Base-by-base conservation (phyloP, 2,329 filamentous ascomycete genomes). In the Botrytis medusae region DNA sequence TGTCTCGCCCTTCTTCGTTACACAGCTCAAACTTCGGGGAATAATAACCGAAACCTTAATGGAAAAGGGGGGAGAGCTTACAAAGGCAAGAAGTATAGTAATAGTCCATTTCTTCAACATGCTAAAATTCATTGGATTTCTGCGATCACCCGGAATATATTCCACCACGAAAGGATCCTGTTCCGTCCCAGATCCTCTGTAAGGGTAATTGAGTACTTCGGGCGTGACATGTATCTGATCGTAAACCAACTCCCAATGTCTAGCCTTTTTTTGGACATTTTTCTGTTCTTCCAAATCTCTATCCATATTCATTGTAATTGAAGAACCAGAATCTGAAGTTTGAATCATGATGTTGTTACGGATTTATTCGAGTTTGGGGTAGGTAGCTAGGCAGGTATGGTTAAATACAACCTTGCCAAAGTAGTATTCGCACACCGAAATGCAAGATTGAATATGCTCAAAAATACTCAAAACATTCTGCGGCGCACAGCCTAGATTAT, bases 221-320 rank as follows among this genome's bases (percentile, higher is more conserved):
- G 82, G 81, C 0, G 84, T 86, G 63, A 87, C 79, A 44, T 81
- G 81, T 42, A 83, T 83, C 74, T 86, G 85, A 74, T 86, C 83
- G 29, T 81, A 74, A 29, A 87, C 82, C 67, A 86, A 77, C 60
- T 83, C 79, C 81, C 82, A 86, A 77, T 82, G 78, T 25, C 74
- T 62, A 34, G 76, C 74, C 32, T 69, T 74, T 54, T 77, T 74
- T 65, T 73, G 75, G 2, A 32, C 63, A 18, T 42, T 37, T 61
- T 74, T 75, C 67, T 75, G 77, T 62, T 74, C 72, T 57, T 79
- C 77, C 20, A 77, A 40, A 72, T 76, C 77, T 48, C 63, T 68
- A 34, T 73, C 72, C 42, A 72, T 59, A 42, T 74, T 75, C 18
- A 57, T 63, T 37, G 71, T 44, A 9, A 72, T 74, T 16, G 63